Percentiles rank a stretch among this genome's conserved stretches.
phyloP scores from a whole-genome alignment of 805 yeast genomes.

The Spencermartinsiella europaea region DNA sequence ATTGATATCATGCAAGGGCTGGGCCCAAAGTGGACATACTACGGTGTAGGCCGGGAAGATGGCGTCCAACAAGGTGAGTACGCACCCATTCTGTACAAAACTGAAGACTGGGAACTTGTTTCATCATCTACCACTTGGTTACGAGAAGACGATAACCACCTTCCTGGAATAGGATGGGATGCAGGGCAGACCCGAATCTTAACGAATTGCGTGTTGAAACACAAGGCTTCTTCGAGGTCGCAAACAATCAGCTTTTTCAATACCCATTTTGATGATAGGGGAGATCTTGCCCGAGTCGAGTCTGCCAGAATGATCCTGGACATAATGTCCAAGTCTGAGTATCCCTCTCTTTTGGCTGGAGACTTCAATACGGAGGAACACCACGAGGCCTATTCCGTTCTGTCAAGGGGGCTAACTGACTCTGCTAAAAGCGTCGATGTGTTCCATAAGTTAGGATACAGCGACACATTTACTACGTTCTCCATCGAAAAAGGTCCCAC shows the following conservation, averaged over 20 bases:
- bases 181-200: conserved; percentile 39
- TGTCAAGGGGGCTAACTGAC: conserved; percentile 36
- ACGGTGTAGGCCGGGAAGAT: conserved; percentile 47
- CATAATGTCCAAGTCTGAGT: conserved; percentile 30
- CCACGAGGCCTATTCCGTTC: conserved; percentile 40
- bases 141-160: conserved; percentile 42
- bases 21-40: conserved; percentile 38
- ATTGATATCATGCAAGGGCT: conserved; percentile 36
- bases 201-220: conserved; percentile 31
- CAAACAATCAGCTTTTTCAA: conserved; percentile 39
- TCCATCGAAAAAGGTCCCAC: conserved; percentile 37
- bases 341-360: conserved; percentile 45
- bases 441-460: conserved; percentile 30
- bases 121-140: conserved; percentile 45
- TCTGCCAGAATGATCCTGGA: conserved; percentile 40
- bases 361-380: conserved; percentile 50
- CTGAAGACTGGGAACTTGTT: conserved; percentile 35
- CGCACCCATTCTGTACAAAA: conserved; percentile 41
- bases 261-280: conserved; percentile 49
- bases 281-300: conserved; percentile 41
- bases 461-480: conserved; percentile 41
- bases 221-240: conserved; percentile 18
- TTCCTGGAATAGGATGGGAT: conserved; percentile 46
- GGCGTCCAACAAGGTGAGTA: conserved; percentile 46
- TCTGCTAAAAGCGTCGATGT: not conserved